Evolutionary conservation across 305 asterid genomes (phyloP), one percentile per base, ranked within the genome.

Genomic region (Plantago coronopus): DNA sequence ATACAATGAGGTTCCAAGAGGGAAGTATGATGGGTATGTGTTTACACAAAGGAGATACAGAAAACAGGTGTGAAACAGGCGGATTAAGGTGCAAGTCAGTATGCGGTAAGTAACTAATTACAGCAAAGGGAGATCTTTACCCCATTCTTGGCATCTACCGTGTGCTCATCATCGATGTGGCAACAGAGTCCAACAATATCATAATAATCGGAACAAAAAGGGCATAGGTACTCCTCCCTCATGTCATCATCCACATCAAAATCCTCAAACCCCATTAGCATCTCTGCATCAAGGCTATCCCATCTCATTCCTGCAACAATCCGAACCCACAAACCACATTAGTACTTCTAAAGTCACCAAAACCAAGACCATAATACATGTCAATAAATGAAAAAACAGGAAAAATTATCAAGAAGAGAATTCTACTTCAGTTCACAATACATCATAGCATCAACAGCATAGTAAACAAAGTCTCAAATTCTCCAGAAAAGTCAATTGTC

Each of bases 101-200:
- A n/a, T n/a, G n/a, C n/a, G n/a, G n/a, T 16, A 53, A 11, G 20
- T 16, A 27, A 53, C 27, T 43, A 27, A 16, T 25, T n/a, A 55
- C 54, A 37, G 66, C 67, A 21, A 72, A 47, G 59, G 40, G 27
- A 40, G 50, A 53, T 43, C 40, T 50, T 70, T 78, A 87, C 96
- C 95, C 95, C 95, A 68, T 85, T 83, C 58, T 55, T 81, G 66
- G 96, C 91, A 70, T 91, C 96, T 15, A 74, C 79, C 61, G 96
- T 95, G 79, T 91, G 98, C 74, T 91, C 95, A 20, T 91, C 97
- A 55, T 91, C 98, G 17, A 91, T 83, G 76, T 91, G 98, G 81
- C 95, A 88, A 76, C 93, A 91, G 18, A 91, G 90, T 54, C 95
- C 95, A 62, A 88, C 85, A 27, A 91, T 88, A 72, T 91, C 96